These are phyloP conservation scores for Saxophila tyrrhenica DNA, from an alignment of 495 filamentous ascomycete species.

Conservation along the genomic window DNA sequence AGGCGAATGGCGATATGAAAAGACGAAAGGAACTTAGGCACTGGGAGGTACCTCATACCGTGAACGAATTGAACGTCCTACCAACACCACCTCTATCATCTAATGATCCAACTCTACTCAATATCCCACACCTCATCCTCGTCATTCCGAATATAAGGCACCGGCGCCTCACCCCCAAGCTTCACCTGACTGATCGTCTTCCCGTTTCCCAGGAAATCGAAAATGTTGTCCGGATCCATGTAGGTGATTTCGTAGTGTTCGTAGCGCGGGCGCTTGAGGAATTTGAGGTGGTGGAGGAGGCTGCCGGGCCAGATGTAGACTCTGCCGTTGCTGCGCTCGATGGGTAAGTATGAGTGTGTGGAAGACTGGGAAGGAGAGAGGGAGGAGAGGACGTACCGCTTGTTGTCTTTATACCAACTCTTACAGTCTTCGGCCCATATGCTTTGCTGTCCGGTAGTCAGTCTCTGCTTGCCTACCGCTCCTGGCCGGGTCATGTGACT, in stretches of 20 bases:
- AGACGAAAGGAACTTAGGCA: no score
- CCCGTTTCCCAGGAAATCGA: constrained; percentile 4
- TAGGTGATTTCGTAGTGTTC: constrained; percentile 8
- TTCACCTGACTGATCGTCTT: constrained; percentile 3
- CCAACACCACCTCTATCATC: neutral
- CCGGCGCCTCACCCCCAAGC: constrained; percentile 2
- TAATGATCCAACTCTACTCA: neutral
- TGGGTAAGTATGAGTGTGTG: no score
- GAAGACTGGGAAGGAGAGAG: no score
- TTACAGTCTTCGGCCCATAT: constrained; percentile 40
- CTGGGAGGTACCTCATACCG: no score
- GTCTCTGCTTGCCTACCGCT: neutral
- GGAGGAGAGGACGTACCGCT: no score
- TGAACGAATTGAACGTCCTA: no score
- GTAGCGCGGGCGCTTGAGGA: constrained; percentile 1
- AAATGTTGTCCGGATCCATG: constrained; percentile 6
- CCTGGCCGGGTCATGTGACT: no score
- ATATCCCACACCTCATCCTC: constrained; percentile 2
- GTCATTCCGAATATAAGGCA: constrained; percentile 2
- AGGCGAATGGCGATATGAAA: no score
- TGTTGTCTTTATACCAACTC: constrained; percentile 41
- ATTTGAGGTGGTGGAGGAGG: constrained; percentile 5
- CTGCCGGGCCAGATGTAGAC: neutral
- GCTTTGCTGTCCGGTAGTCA: constrained; percentile 27
- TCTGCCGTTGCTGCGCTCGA: neutral